These are phyloP conservation scores for Sporothrix sp. DNA, from an alignment of 2,329 filamentous ascomycete species.

Conservation along the genomic window DNA sequence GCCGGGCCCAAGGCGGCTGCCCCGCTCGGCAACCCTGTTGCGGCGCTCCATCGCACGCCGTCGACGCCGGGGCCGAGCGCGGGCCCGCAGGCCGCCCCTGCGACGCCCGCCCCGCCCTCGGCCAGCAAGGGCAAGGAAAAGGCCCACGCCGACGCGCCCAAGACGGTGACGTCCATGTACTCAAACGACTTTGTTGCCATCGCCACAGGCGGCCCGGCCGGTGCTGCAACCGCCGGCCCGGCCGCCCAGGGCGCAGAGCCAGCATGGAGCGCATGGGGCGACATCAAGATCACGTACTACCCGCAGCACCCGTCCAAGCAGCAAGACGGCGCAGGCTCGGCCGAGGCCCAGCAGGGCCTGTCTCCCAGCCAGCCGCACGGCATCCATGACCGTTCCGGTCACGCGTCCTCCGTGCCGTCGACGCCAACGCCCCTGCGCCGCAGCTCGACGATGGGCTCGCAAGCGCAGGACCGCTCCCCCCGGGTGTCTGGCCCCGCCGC, in stretches of 20 bases:
- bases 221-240: conserved; percentile 21
- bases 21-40: background rate
- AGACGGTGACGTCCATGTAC: conserved; percentile 51
- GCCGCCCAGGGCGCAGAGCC: conserved; percentile 13
- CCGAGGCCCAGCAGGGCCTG: conserved; percentile 13
- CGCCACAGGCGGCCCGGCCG: conserved; percentile 38
- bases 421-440: conserved; percentile 71
- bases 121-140: conserved; percentile 68
- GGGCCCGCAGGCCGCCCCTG: conserved; percentile 38
- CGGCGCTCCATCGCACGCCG: conserved; percentile 2
- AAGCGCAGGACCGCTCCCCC: conserved; percentile 32
- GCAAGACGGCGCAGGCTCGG: conserved; percentile 10
- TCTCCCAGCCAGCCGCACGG: background rate
- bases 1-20: conserved; percentile 34
- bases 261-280: conserved; percentile 68
- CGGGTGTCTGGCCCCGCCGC: conserved; percentile 31
- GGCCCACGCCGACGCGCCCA: conserved; percentile 28
- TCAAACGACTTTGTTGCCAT: conserved; percentile 79
- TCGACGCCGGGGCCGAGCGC: background rate
- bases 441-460: conserved; percentile 45
- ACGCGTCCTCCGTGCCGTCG: conserved; percentile 44
- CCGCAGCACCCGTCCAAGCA: conserved; percentile 29
- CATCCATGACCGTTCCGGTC: conserved; percentile 10
- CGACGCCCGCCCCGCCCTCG: conserved; percentile 35
- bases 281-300: conserved; percentile 75